Percentiles rank a stretch among this genome's conserved stretches.
phyloP scores from a whole-genome alignment of 306 rosid species.

The Gynostemma pentaphyllum region DNA sequence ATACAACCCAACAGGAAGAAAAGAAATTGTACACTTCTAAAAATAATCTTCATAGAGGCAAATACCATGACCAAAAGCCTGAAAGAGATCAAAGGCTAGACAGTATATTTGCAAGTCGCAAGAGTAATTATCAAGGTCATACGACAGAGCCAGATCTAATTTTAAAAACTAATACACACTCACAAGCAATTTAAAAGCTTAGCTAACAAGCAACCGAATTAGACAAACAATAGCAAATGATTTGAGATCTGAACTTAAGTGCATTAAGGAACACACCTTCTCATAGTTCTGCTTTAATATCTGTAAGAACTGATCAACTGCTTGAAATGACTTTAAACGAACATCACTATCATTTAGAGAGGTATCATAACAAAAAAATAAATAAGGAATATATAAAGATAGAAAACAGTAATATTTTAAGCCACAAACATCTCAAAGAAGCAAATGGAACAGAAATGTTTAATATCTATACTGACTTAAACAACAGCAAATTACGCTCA shows the following conservation, averaged over 20 bases:
- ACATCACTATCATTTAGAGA: conserved; percentile 63
- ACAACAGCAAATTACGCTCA: not conserved
- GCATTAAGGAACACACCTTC: conserved; percentile 45
- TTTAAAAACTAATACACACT: not conserved
- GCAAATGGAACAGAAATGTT: not conserved
- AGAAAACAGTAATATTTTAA: not conserved
- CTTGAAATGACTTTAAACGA: conserved; percentile 85
- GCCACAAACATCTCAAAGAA: not conserved
- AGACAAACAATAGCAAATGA: not conserved
- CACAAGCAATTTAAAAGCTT: not conserved
- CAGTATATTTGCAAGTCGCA: no score
- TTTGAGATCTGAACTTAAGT: not conserved
- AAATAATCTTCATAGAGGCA: no score
- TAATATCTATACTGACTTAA: not conserved
- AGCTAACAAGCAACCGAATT: not conserved
- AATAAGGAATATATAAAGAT: not conserved
- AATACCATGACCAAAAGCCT: not conserved
- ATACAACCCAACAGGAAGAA: not conserved
- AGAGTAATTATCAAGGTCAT: not conserved
- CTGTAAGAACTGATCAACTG: conserved; percentile 85
- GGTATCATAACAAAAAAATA: conserved; percentile 10
- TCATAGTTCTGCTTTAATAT: conserved; percentile 68
- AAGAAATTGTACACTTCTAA: not conserved
- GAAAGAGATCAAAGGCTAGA: not conserved
- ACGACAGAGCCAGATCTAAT: not conserved